These are phyloP conservation scores for Phytopythium delawarense DNA, from an alignment of 352 stramenopile species.

Conservation along the genomic window DNA sequence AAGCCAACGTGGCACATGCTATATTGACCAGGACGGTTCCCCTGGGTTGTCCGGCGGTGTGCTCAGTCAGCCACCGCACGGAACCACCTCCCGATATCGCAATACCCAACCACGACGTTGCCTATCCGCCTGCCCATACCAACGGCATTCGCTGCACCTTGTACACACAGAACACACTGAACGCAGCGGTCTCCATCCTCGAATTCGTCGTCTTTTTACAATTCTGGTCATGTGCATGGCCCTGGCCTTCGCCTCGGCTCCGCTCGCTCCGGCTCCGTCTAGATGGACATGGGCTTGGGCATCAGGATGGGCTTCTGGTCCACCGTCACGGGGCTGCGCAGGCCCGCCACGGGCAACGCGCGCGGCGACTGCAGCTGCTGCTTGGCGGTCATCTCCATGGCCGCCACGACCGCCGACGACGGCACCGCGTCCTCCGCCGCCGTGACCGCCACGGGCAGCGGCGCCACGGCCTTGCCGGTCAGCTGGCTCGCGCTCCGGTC, in stretches of 20 bases:
- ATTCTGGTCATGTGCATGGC: background rate
- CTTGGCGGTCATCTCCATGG: slow-evolving; percentile 5
- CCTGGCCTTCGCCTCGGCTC: background rate
- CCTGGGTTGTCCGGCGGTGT: too few relatives aligned
- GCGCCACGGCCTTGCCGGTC: background rate
- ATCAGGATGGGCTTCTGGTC: slow-evolving; percentile 63
- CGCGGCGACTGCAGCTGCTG: slow-evolving; percentile 14
- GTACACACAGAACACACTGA: background rate
- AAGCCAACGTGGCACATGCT: too few relatives aligned
- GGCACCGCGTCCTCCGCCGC: background rate
- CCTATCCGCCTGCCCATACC: too few relatives aligned
- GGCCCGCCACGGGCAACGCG: slow-evolving; percentile 13
- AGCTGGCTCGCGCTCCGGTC: background rate
- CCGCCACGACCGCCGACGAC: background rate
- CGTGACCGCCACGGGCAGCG: slow-evolving; percentile 1
- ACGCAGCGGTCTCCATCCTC: background rate
- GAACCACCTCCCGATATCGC: too few relatives aligned
- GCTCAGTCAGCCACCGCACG: too few relatives aligned
- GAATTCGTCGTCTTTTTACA: slow-evolving; percentile 1
- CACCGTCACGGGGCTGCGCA: slow-evolving; percentile 43
- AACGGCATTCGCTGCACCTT: too few relatives aligned
- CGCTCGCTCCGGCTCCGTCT: slow-evolving; percentile 8
- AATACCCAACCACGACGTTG: too few relatives aligned
- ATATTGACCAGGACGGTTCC: too few relatives aligned
- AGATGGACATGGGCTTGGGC: slow-evolving; percentile 68